phyloP scores from a whole-genome alignment of 202 grass and related monocot species.

The Bolboschoenoplectus hybrid region DNA sequence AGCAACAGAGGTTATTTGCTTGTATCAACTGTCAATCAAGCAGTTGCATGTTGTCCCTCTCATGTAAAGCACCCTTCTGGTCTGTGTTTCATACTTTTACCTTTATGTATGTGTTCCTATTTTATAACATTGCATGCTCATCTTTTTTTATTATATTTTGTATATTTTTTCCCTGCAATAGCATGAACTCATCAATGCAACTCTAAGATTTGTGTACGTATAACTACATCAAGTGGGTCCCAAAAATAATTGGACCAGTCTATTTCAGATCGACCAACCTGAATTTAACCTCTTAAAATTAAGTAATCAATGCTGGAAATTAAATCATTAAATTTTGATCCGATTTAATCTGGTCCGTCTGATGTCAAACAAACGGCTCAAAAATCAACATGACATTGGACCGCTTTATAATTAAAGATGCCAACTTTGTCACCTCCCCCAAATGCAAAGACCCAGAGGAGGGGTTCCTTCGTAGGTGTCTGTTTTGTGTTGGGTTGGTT shows the following conservation, averaged over 20 bases:
- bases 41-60: slow-evolving; percentile 14
- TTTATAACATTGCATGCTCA: neutral
- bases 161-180: neutral
- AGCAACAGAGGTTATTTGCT: neutral
- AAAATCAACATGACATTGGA: neutral
- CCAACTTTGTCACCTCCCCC: neutral
- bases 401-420: neutral
- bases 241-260: neutral
- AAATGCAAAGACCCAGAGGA: slow-evolving; percentile 16
- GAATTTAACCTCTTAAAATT: neutral
- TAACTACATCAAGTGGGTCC: neutral
- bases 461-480: neutral
- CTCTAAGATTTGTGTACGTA: neutral
- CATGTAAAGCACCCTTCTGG: neutral
- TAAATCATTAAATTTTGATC: too few species aligned
- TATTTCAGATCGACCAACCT: neutral
- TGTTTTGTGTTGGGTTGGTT: neutral
- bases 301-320: neutral
- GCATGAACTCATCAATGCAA: slow-evolving; percentile 22
- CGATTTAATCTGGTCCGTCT: neutral
- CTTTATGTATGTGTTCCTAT: neutral
- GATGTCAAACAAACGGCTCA: neutral
- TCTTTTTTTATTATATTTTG: neutral
- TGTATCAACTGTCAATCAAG: neutral
- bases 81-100: neutral